Base-by-base conservation (phyloP, 1,139 yeast genomes). In the Suhomyces terraborum region DNA sequence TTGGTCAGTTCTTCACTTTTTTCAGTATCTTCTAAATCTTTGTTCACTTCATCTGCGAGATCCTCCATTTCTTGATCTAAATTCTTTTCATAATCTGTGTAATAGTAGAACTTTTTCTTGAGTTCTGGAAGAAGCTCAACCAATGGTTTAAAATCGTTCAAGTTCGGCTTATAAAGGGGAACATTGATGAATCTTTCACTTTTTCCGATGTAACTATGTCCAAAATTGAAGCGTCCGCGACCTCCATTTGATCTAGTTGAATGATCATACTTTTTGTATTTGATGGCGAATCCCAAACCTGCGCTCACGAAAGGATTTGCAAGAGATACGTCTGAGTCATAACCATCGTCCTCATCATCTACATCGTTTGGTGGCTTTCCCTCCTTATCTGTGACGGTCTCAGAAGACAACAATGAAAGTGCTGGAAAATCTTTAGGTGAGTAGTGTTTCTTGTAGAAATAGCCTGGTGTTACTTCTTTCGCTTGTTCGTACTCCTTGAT, bases 221-320 rank as follows among this genome's bases (percentile, higher is more conserved):
- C 36, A 32, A 38, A 45, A 21, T 40, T 36, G 26, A 40, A 44
- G 14, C 46, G 37, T 24, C 46, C 32, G 6, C 50, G 47, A 26
- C 41, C 43, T 21, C 43, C 38, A 27, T 34, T 17, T 8, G 40
- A 20, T 31, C 35, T 43, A 35, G 60, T 61, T 29, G 56, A 57
- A 26, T 50, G 55, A 38, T 43, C 42, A 23, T 52, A 41, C 24
- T 26, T 31, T 17, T 37, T 37, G 18, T 9, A 35, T 49, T 75
- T 79, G 9, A 82, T 65, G 6, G 68, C 65, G 52, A 82, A 84
- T 0, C 76, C 80, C 53, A 67, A 67, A 38, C 75, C 70, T 4
- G 75, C 79, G 17, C 75, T 66, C 10, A 75, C 56, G 36, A 68
- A 70, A 1, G 84, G 83, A 42, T 75, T 70, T 0, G 83, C 82